Evolutionary conservation across 257 asterid genomes (phyloP), one percentile per base, ranked within the genome.

Genomic region (Voacanga thouarsii): DNA sequence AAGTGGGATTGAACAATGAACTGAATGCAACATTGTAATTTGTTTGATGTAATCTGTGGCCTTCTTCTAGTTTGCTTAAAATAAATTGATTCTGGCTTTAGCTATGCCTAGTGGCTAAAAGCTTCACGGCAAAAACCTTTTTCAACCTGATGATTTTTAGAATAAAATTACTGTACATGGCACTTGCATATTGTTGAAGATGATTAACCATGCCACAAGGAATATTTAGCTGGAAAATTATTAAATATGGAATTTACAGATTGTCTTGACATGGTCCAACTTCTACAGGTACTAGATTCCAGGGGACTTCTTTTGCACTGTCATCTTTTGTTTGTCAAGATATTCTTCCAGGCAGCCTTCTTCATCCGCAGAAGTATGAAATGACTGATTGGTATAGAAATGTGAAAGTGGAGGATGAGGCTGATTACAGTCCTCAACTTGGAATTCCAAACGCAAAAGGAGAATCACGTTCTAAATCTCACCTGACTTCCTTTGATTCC

Each of bases 251-350:
- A 24, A 37, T 41, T 44, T 55, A 5, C 26, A 3, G 19, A 64
- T 30, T 61, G 70, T 24, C 37, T 45, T 80, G 70, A 57, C 71
- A 72, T 60, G 74, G 37, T 66, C 33, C 43, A 50, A 59, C 23
- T 68, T 45, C 68, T 60, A 57, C 83, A 81, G 83, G 85, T 57
- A 72, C 83, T 9, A 81, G 79, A 11, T 68, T 76, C 23, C 77
- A 47, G 12, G 87, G 84, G 74, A 69, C 80, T 50, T 72, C 87
- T 50, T 79, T 74, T 70, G 78, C 80, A 26, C 51, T 82, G 10
- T 72, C 88, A 11, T 80, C 89, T 26, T 80, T 83, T 68, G 77
- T 78, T 1, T 75, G 87, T 82, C 87, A 75, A 75, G 85, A 83
- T 49, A 72, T 83, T 75, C 85, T 83, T 61, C 83, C 83, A 0